Evolutionary conservation across 2,329 filamentous ascomycete species (phyloP).

Genomic region (Trichoderma afroharzianum): DNA sequence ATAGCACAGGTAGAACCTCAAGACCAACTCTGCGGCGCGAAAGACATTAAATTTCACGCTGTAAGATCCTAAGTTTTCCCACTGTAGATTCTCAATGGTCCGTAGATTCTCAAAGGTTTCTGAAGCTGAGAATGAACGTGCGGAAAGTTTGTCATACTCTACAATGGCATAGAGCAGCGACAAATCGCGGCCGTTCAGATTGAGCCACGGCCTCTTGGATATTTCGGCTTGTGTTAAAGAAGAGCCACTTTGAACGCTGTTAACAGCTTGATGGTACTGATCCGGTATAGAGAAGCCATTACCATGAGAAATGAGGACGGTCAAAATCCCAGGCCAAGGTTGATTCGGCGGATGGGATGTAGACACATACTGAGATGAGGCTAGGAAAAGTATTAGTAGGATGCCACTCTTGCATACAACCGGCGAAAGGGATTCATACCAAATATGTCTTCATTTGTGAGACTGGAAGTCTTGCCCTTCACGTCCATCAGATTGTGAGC

Average conservation of each 20-base stretch:
- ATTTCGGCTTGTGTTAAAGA: background rate
- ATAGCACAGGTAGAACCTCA: background rate
- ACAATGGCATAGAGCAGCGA: background rate
- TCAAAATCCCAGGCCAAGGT: background rate
- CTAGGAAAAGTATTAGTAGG: background rate
- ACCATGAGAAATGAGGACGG: background rate
- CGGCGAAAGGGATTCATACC: background rate
- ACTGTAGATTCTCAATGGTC: background rate
- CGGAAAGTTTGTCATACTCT: background rate
- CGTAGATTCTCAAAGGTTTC: background rate
- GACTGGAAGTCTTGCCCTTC: background rate
- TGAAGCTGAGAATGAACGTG: background rate
- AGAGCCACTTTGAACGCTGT: background rate
- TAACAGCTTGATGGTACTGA: background rate
- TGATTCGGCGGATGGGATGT: background rate
- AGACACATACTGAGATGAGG: background rate
- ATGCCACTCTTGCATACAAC: background rate
- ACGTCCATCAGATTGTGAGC: background rate
- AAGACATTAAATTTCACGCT: background rate
- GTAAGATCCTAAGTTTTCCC: background rate
- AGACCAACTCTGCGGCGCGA: background rate
- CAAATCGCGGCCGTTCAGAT: background rate
- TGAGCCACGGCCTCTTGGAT: background rate
- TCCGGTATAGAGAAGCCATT: background rate
- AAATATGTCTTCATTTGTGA: background rate